Base-by-base conservation (phyloP, 805 yeast species). In the Citeromyces matritensis region DNA sequence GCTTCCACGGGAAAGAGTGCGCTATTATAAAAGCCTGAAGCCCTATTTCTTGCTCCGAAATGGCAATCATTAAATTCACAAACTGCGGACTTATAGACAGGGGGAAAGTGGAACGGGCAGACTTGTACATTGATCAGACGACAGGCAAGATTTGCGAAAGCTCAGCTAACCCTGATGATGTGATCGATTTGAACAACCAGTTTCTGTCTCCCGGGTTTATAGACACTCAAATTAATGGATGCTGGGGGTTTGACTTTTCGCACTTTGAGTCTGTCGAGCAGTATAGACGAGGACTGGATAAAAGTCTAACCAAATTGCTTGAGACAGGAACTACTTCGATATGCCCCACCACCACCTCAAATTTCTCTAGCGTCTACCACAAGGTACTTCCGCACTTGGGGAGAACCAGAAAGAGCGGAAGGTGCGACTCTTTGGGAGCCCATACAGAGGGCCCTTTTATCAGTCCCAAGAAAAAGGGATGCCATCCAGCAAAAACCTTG, bases 401-500 rank as follows among this genome's bases (percentile, higher is more conserved):
- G 12, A 49, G 52, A 23, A 45, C 55, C 9, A 45, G 68, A 24
- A 39, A 47, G 3, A 19, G 39, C 23, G 37, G 40, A 30, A 55
- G 48, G 42, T 43, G 60, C 10, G 73, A 65, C 41, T 57, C 64
- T 4, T 48, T 70, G 34, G 77, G 77, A 8, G 71, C 71, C n/a
- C 77, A 70, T 42, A 48, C 65, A 26, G 77, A 70, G 40, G 77
- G 77, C 5, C 77, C 77, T 6, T 68, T 69, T 42, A 59, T 70
- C 36, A 65, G 62, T 33, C 47, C 53, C 25, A 42, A 49, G 29
- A 65, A 65, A 41, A 63, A 60, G 39, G 73, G 73, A 4, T 65
- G 73, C 37, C 73, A 65, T 39, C 68, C 67, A 2, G 51, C 50
- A 9, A 63, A 56, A 35, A 57, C 65, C n/a, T 52, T 64, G 37